Conservation (phyloP, 2,329 filamentous ascomycete species). For the Diaporthe batatas region DNA sequence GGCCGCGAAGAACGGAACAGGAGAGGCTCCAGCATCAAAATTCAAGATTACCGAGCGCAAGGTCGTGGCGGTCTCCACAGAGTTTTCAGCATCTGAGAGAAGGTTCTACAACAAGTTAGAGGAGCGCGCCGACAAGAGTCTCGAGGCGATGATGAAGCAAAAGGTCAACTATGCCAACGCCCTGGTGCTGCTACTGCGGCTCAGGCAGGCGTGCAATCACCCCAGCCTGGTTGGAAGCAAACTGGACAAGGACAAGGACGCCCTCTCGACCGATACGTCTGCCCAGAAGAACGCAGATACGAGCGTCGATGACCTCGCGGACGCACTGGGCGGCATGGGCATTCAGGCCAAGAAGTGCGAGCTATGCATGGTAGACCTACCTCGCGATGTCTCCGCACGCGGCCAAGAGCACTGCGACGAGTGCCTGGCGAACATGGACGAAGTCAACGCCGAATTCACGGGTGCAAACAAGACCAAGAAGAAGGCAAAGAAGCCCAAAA, state of each 20-base stretch:
- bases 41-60: slow-evolving; percentile 96
- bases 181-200: slow-evolving; percentile 87
- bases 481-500: slow-evolving; percentile 50
- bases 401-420: slow-evolving; percentile 70
- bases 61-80: slow-evolving; percentile 82
- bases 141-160: slow-evolving; percentile 89
- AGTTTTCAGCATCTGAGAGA: slow-evolving; percentile 84
- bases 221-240: slow-evolving; percentile 89
- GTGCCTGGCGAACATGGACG: slow-evolving; percentile 81
- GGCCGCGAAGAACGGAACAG: slow-evolving; percentile 63
- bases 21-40: slow-evolving; percentile 67
- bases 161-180: slow-evolving; percentile 93
- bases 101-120: slow-evolving; percentile 89
- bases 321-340: slow-evolving; percentile 87
- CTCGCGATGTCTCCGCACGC: slow-evolving; percentile 63
- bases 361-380: slow-evolving; percentile 81
- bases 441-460: slow-evolving; percentile 64
- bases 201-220: slow-evolving; percentile 96
- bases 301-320: slow-evolving; percentile 85
- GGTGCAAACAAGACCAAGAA: slow-evolving; percentile 56
- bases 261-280: slow-evolving; percentile 75
- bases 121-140: slow-evolving; percentile 84
- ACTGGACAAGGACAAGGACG: slow-evolving; percentile 88
- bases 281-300: slow-evolving; percentile 67
- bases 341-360: slow-evolving; percentile 85